A percentile compares a stretch with the other conserved stretches of the same genome.
phyloP scores from a whole-genome alignment of 495 filamentous ascomycete species.

The Trichoderma orchidacearum region DNA sequence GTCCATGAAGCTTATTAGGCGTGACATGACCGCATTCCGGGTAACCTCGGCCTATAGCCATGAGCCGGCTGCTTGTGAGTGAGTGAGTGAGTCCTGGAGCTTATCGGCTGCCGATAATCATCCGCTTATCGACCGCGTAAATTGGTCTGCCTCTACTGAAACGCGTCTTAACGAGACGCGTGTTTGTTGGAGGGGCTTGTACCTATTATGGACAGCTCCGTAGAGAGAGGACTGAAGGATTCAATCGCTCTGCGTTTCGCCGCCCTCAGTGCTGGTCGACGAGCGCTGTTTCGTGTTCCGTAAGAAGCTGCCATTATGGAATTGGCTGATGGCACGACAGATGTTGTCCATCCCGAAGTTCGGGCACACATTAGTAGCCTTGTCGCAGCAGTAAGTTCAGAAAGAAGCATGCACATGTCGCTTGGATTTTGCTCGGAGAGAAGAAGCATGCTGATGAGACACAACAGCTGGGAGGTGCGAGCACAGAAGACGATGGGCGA shows the following conservation, averaged over 20 bases:
- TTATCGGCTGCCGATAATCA: neutral
- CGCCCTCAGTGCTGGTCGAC: neutral
- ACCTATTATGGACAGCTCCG: conserved; percentile 6
- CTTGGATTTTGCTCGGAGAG: neutral
- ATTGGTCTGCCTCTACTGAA: conserved; percentile 2
- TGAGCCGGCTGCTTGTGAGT: neutral
- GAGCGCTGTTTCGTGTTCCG: neutral
- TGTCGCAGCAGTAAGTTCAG: conserved; percentile 66
- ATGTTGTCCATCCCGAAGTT: conserved; percentile 72
- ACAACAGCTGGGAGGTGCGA: conserved; percentile 69
- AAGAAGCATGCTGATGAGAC: neutral
- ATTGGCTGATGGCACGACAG: conserved; percentile 31
- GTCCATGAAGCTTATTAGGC: neutral
- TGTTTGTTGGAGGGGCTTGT: conserved; percentile 14
- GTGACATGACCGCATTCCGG: conserved; percentile 5
- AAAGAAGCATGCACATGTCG: neutral
- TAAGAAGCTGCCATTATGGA: conserved; percentile 26
- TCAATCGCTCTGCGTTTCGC: neutral
- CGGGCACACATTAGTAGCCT: conserved; percentile 83
- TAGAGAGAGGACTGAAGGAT: neutral
- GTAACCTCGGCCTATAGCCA: conserved; percentile 25
- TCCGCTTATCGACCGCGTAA: conserved; percentile 3
- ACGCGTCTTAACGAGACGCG: conserved; percentile 5
- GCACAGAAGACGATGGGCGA: conserved; percentile 55
- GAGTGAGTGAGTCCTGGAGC: neutral